Evolutionary conservation across 345 rosid genomes (phyloP).

Genomic region (Boechera divaricarpa): DNA sequence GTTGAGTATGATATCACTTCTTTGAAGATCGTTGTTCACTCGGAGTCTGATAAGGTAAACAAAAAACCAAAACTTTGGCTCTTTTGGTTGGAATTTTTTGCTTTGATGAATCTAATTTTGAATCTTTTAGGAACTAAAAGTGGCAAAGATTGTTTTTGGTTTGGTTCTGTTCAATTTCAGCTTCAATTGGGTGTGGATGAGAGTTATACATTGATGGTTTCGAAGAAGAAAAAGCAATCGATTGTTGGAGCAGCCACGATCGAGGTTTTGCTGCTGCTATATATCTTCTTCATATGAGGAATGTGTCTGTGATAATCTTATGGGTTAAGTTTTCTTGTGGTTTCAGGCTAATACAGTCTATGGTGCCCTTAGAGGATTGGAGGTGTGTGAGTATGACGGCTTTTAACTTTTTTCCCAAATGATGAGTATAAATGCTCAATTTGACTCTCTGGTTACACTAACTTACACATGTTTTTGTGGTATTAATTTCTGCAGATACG

Average conservation of each 20-base stretch:
- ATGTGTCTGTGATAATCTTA: background rate
- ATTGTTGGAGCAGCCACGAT: constrained; percentile 66
- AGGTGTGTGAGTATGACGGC: constrained; percentile 56
- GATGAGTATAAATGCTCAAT: background rate
- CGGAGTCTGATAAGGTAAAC: constrained; percentile 63
- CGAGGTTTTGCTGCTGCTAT: constrained; percentile 54
- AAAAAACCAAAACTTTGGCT: background rate
- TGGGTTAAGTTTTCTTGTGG: constrained; percentile 16
- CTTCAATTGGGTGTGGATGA: constrained; percentile 56
- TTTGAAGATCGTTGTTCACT: constrained; percentile 66
- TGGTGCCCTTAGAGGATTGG: constrained; percentile 92
- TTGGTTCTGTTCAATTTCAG: constrained; percentile 18
- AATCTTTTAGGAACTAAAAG: background rate
- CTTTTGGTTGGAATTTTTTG: background rate
- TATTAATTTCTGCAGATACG: background rate
- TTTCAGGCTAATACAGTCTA: constrained; percentile 83
- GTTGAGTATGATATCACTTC: constrained; percentile 62
- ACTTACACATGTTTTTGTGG: background rate
- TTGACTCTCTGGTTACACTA: constrained; percentile 15
- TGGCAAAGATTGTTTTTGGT: constrained; percentile 19
- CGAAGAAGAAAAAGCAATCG: constrained; percentile 55
- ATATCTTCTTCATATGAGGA: background rate
- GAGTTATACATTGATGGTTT: constrained; percentile 55
- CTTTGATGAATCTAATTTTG: background rate
- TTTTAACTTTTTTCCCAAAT: too few relatives aligned